Evolutionary conservation across 2,329 filamentous ascomycete species (phyloP).

Genomic region (Tolypocladium cylindrosporum): DNA sequence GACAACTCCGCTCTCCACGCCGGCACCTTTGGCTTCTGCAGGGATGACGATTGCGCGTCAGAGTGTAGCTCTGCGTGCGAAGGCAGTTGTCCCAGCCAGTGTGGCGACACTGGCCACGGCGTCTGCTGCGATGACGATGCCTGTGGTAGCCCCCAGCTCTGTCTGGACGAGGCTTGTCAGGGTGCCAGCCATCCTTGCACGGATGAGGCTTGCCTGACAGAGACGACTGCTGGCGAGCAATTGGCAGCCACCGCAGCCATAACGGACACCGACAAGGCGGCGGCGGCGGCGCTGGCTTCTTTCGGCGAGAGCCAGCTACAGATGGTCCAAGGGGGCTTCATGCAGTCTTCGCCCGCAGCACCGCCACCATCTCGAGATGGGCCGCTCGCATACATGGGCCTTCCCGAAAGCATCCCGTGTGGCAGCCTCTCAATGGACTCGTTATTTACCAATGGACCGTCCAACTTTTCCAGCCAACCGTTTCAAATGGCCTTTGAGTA

Average conservation of each 20-base stretch:
- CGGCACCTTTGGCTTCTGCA: not conserved
- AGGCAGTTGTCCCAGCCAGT: constrained; percentile 23
- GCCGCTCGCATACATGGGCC: constrained; percentile 2
- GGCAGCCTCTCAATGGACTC: constrained; percentile 11
- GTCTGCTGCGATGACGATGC: constrained; percentile 26
- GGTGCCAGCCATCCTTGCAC: constrained; percentile 24
- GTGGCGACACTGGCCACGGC: constrained; percentile 18
- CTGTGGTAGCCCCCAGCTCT: constrained; percentile 17
- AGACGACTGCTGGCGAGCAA: constrained; percentile 7
- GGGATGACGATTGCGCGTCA: constrained; percentile 20
- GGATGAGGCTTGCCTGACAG: constrained; percentile 21
- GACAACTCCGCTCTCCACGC: constrained; percentile 1
- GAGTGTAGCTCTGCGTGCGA: constrained; percentile 25
- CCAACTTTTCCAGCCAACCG: constrained; percentile 6
- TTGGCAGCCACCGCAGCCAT: constrained; percentile 1
- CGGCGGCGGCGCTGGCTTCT: constrained; percentile 19
- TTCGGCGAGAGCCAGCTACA: constrained; percentile 14
- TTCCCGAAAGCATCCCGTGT: constrained; percentile 10
- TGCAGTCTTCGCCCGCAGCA: constrained; percentile 5
- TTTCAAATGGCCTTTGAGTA: constrained; percentile 11
- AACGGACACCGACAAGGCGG: constrained; percentile 14
- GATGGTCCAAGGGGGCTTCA: constrained; percentile 3
- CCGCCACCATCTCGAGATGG: constrained; percentile 2
- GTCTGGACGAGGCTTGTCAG: constrained; percentile 22
- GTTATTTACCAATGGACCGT: constrained; percentile 3